Conservation (phyloP, 2,329 filamentous ascomycete species). For the Claviceps fusiformis region DNA sequence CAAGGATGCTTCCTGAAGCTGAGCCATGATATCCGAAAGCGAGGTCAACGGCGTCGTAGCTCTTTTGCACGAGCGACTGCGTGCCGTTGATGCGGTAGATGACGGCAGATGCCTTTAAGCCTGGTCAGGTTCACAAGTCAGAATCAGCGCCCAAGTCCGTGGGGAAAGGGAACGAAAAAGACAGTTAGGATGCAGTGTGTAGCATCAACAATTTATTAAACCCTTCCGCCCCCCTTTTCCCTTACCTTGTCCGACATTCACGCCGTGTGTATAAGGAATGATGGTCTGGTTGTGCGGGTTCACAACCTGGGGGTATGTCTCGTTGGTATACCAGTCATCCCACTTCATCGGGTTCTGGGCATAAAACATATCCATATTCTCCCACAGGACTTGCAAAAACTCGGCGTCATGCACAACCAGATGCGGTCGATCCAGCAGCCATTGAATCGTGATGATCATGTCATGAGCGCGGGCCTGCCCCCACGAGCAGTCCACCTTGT, state of each 20-base stretch:
- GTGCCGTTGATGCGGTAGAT: slow-evolving; percentile 27
- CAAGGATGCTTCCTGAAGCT: slow-evolving; percentile 27
- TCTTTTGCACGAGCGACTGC: slow-evolving; percentile 20
- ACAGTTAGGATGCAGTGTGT: not conserved
- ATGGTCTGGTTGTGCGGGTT: slow-evolving; percentile 7
- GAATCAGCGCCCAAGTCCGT: not conserved
- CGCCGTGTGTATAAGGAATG: slow-evolving; percentile 25
- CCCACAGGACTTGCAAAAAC: slow-evolving; percentile 19
- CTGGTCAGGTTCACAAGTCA: slow-evolving; percentile 9
- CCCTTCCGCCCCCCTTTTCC: not conserved
- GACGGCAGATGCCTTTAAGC: slow-evolving; percentile 25
- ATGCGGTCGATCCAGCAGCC: slow-evolving; percentile 20
- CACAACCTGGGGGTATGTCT: slow-evolving; percentile 10
- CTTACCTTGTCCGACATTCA: slow-evolving; percentile 30
- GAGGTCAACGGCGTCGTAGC: slow-evolving; percentile 22
- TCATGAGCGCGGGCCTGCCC: slow-evolving; percentile 23
- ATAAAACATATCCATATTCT: slow-evolving; percentile 27
- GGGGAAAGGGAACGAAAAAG: not conserved
- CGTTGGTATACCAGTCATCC: slow-evolving; percentile 15
- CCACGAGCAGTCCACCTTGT: slow-evolving; percentile 24
- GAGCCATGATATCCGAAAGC: slow-evolving; percentile 25
- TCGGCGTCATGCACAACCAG: not conserved
- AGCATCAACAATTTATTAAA: too few species aligned
- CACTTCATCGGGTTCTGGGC: slow-evolving; percentile 17
- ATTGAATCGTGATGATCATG: slow-evolving; percentile 25